These are phyloP conservation scores for Lactarius indigo DNA, from an alignment of 768 basidiomycete genomes.

Conservation along the genomic window DNA sequence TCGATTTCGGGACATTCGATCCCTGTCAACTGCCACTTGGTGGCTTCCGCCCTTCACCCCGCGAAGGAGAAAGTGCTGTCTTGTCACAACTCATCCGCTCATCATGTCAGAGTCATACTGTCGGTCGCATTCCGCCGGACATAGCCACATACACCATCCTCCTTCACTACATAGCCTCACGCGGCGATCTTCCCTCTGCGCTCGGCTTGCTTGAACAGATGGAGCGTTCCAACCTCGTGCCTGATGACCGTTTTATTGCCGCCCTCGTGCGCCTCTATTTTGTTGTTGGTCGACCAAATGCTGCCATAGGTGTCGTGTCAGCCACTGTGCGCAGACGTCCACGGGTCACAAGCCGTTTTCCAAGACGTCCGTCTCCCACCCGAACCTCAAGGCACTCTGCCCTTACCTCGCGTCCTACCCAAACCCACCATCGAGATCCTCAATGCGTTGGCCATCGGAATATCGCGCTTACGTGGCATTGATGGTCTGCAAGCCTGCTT, in stretches of 20 bases:
- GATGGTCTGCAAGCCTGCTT: conserved; percentile 44
- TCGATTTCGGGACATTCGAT: conserved; percentile 33
- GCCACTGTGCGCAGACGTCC: conserved; percentile 8
- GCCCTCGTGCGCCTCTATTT: conserved; percentile 24
- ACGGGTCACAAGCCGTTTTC: conserved; percentile 5
- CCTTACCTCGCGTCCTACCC: conserved; percentile 21
- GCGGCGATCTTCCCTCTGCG: conserved; percentile 8
- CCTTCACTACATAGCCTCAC: conserved; percentile 13
- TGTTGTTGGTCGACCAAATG: conserved; percentile 3
- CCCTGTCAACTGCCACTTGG: conserved; percentile 8
- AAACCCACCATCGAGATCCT: conserved; percentile 43
- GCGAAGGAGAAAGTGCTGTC: conserved; percentile 14
- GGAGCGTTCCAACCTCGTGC: conserved; percentile 10
- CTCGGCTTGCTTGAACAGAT: conserved; percentile 14
- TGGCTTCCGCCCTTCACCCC: conserved; percentile 5
- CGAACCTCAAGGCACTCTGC: conserved; percentile 1
- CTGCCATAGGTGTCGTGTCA: conserved; percentile 15
- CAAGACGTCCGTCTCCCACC: not conserved
- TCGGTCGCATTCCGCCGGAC: conserved; percentile 17
- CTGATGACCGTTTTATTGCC: conserved; percentile 22
- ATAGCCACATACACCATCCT: conserved; percentile 27
- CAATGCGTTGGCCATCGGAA: conserved; percentile 56
- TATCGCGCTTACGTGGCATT: conserved; percentile 49
- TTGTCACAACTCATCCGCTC: conserved; percentile 9
- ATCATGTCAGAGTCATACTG: not conserved